A percentile compares a stretch with the other conserved stretches of the same genome.
Conservation (phyloP, 345 rosid species). For the Gynandropsis gynandra region DNA sequence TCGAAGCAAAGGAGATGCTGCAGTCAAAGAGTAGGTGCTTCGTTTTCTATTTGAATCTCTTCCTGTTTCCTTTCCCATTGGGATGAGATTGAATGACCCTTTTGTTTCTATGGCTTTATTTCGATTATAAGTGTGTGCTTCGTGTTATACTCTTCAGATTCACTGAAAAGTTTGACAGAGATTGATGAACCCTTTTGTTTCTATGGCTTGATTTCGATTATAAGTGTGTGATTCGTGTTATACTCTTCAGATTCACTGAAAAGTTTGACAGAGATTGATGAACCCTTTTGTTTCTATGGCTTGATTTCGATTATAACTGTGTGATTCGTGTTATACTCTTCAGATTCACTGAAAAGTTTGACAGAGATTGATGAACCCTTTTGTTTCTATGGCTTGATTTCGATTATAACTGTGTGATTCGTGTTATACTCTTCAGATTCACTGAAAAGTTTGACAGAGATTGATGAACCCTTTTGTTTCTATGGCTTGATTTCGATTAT, state of each 20-base stretch:
- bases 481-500: neutral
- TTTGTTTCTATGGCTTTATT: neutral
- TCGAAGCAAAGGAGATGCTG: slow-evolving; percentile 65
- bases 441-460: no score
- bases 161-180: no score
- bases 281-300: neutral
- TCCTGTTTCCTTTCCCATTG: neutral
- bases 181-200: neutral
- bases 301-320: neutral
- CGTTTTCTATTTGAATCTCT: neutral
- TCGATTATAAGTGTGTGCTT: no score
- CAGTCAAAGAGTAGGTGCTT: slow-evolving; percentile 65
- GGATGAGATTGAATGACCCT: neutral
- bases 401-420: neutral
- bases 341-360: no score
- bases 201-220: neutral
- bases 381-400: neutral
- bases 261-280: no score
- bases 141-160: slow-evolving; percentile 36
- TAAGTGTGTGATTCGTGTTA: neutral
- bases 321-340: slow-evolving; percentile 9
- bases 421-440: slow-evolving; percentile 36
- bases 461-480: neutral
- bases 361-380: neutral
- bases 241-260: slow-evolving; percentile 52